Evolutionary conservation across 257 asterid genomes (phyloP).

Genomic region (Linaria vulgaris): DNA sequence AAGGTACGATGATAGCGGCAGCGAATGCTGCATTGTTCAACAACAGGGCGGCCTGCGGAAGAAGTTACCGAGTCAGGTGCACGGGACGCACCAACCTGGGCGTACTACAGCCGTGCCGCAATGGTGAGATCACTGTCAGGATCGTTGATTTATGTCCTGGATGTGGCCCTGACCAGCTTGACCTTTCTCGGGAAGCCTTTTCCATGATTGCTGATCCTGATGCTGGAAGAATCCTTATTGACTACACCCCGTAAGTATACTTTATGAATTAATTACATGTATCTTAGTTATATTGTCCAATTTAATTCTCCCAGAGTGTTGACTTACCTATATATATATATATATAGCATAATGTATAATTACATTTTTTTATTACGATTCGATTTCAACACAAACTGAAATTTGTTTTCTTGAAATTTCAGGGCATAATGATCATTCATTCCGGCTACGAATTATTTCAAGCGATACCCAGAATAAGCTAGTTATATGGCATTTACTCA

Average conservation of each 20-base stretch:
- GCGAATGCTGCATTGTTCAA: slow-evolving; percentile 33
- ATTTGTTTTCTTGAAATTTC: too few species aligned
- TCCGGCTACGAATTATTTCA: too few species aligned
- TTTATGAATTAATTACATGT: too few species aligned
- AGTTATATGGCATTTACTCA: too few species aligned
- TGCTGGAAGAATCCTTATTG: slow-evolving; percentile 32
- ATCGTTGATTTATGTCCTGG: slow-evolving; percentile 38
- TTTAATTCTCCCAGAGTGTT: too few species aligned
- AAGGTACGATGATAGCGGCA: slow-evolving; percentile 42
- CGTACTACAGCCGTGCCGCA: slow-evolving; percentile 34
- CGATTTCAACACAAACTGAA: too few species aligned
- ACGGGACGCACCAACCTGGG: slow-evolving; percentile 30
- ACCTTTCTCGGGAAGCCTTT: slow-evolving; percentile 44
- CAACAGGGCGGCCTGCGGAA: slow-evolving; percentile 36
- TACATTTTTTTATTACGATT: too few species aligned
- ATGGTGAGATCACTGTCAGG: slow-evolving; percentile 21
- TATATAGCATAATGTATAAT: too few species aligned
- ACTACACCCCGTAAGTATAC: slow-evolving; percentile 18
- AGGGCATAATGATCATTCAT: too few species aligned
- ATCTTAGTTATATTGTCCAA: too few species aligned
- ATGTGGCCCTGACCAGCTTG: slow-evolving; percentile 32
- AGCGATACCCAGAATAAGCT: too few species aligned
- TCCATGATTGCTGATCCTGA: slow-evolving; percentile 31
- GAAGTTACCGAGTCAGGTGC: slow-evolving; percentile 29
- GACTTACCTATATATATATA: too few species aligned